A percentile compares a stretch with the other conserved stretches of the same genome.
These are phyloP conservation scores for Ceratocystis papillata DNA, from an alignment of 2,329 filamentous ascomycete genomes.

Conservation along the genomic window DNA sequence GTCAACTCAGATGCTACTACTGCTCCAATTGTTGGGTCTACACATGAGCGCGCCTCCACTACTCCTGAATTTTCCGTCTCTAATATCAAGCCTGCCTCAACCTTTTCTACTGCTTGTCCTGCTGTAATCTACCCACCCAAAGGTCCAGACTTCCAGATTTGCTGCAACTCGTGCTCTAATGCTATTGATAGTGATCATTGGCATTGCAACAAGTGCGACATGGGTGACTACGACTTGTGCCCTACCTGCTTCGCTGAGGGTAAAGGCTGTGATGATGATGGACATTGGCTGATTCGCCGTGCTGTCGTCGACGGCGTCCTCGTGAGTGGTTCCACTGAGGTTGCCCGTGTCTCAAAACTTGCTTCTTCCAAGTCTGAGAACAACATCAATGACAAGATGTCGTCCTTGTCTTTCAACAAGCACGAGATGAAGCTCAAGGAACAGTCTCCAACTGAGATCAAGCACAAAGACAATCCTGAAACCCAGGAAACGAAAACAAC, in stretches of 20 bases:
- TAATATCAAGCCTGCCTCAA: background rate
- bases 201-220: constrained; percentile 88
- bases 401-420: background rate
- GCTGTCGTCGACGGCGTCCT: constrained; percentile 67
- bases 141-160: constrained; percentile 59
- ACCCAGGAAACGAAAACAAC: background rate
- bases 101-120: constrained; percentile 12
- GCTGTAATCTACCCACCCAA: constrained; percentile 27
- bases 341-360: constrained; percentile 35
- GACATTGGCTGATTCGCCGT: constrained; percentile 93
- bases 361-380: constrained; percentile 3
- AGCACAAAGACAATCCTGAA: background rate
- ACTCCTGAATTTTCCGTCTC: background rate
- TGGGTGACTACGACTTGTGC: constrained; percentile 92
- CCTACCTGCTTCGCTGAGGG: constrained; percentile 64
- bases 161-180: constrained; percentile 81
- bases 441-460: background rate
- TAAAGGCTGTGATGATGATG: constrained; percentile 62
- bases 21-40: background rate
- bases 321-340: constrained; percentile 76
- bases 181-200: constrained; percentile 75
- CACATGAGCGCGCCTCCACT: background rate
- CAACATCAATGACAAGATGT: background rate
- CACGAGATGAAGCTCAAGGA: background rate
- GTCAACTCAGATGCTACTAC: background rate